Evolutionary conservation across 2,329 filamentous ascomycete genomes (phyloP).

Genomic region (Xylaria sp.): DNA sequence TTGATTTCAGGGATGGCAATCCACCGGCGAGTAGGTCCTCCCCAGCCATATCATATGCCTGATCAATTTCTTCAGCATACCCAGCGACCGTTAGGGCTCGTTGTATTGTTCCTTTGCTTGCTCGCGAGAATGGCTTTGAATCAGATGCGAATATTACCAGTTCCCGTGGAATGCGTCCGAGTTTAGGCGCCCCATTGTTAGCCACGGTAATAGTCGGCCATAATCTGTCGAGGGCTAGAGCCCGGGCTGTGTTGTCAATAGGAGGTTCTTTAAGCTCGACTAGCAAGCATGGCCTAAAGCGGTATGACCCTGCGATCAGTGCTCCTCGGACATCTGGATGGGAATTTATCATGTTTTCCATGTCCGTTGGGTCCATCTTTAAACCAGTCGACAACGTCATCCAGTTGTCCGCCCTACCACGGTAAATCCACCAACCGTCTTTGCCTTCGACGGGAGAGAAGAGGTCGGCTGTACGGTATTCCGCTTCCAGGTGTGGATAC

Average conservation of each 20-base stretch:
- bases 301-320: slow-evolving; percentile 29
- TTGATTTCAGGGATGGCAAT: slow-evolving; percentile 30
- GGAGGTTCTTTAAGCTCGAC: slow-evolving; percentile 11
- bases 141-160: slow-evolving; percentile 37
- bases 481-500: slow-evolving; percentile 16
- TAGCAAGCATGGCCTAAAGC: slow-evolving; percentile 33
- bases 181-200: slow-evolving; percentile 42
- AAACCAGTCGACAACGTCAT: slow-evolving; percentile 55
- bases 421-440: slow-evolving; percentile 45
- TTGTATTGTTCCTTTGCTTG: slow-evolving; percentile 38
- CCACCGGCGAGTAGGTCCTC: slow-evolving; percentile 37
- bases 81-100: slow-evolving; percentile 17
- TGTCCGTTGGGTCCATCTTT: slow-evolving; percentile 54
- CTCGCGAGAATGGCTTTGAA: slow-evolving; percentile 34
- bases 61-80: slow-evolving; percentile 36
- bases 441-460: slow-evolving; percentile 28
- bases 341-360: slow-evolving; percentile 52
- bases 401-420: slow-evolving; percentile 55
- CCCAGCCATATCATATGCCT: slow-evolving; percentile 38
- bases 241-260: not conserved
- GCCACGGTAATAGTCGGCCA: slow-evolving; percentile 34
- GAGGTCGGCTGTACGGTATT: slow-evolving; percentile 29
- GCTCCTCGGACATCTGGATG: slow-evolving; percentile 31
- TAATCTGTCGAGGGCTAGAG: slow-evolving; percentile 14
- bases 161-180: slow-evolving; percentile 55